A percentile compares a stretch with the other conserved stretches of the same genome.
Evolutionary conservation across 352 stramenopile species (phyloP).

Genomic region (Phytopythium boreale): DNA sequence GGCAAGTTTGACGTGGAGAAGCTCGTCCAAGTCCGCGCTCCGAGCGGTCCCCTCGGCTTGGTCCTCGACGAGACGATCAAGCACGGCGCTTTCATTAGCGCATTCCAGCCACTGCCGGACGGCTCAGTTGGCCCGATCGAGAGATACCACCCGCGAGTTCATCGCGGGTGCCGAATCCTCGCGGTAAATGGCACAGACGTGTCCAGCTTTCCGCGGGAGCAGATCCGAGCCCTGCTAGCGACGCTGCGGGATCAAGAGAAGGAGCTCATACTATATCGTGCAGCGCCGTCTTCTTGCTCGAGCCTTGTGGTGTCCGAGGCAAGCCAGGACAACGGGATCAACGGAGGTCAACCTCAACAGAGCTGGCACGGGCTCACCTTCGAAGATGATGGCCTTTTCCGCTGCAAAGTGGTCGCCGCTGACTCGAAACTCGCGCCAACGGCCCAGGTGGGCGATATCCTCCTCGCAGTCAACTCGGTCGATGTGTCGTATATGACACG

Average conservation of each 20-base stretch:
- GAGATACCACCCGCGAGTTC: conserved; percentile 17
- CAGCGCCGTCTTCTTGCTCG: conserved; percentile 17
- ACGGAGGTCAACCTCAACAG: background rate
- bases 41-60: conserved; percentile 42
- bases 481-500: conserved; percentile 38
- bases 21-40: conserved; percentile 35
- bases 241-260: conserved; percentile 45
- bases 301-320: conserved; percentile 25
- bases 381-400: conserved; percentile 32
- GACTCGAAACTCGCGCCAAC: conserved; percentile 8
- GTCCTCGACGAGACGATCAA: conserved; percentile 37
- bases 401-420: conserved; percentile 31
- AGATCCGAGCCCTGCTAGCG: conserved; percentile 31
- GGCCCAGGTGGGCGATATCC: conserved; percentile 28
- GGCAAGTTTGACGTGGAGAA: conserved; percentile 49
- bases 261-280: conserved; percentile 52
- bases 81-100: conserved; percentile 49
- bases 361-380: conserved; percentile 20
- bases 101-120: conserved; percentile 38
- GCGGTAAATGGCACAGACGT: conserved; percentile 52
- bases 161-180: conserved; percentile 56
- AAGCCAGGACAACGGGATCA: background rate
- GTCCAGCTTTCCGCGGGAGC: conserved; percentile 29
- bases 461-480: conserved; percentile 41
- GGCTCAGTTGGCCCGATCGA: conserved; percentile 34